Percentiles rank a stretch among this genome's conserved stretches.
These are phyloP conservation scores for Wickerhamomyces sp. DNA, from an alignment of 1,139 yeast species.

Conservation along the genomic window DNA sequence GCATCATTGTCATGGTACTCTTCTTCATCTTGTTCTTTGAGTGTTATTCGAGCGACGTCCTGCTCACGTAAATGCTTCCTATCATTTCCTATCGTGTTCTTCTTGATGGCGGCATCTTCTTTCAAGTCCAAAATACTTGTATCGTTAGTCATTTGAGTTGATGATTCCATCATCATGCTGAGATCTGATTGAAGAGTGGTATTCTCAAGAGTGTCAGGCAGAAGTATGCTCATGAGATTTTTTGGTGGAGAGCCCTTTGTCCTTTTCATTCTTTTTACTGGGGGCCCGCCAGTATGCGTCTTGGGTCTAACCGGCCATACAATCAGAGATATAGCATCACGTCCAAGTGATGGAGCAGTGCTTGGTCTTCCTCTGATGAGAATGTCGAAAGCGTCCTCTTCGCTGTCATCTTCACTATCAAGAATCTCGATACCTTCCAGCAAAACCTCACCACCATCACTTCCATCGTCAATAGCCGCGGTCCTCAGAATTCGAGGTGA, in stretches of 20 bases:
- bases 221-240: not conserved
- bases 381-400: not conserved
- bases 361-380: not conserved
- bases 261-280: no score
- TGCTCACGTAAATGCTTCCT: not conserved
- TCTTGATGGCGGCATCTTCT: no score
- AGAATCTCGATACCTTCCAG: conserved; percentile 5
- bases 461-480: not conserved
- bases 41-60: no score
- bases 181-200: not conserved
- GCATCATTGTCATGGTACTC: no score
- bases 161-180: not conserved
- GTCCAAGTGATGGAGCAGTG: not conserved
- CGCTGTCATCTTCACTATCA: conserved; percentile 9
- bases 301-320: conserved; percentile 2
- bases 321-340: not conserved
- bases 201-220: conserved; percentile 1
- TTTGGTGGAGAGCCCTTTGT: not conserved
- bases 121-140: not conserved
- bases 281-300: not conserved
- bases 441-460: not conserved
- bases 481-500: not conserved
- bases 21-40: no score
- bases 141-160: not conserved
- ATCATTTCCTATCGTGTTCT: not conserved